phyloP scores from a whole-genome alignment of 495 filamentous ascomycete genomes.

The Parathielavia appendiculata region DNA sequence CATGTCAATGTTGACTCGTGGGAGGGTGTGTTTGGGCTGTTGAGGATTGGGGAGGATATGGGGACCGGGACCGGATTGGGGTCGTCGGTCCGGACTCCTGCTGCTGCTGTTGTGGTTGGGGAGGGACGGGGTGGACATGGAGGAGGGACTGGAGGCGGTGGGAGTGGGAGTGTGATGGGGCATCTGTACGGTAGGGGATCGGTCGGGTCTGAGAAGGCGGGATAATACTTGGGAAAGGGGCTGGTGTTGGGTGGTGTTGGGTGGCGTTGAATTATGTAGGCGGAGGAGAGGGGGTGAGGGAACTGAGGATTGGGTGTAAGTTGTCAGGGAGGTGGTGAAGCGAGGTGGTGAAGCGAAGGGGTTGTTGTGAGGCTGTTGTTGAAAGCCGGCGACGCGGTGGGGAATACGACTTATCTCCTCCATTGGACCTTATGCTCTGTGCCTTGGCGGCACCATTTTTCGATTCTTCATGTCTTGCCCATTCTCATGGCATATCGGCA shows the following conservation, averaged over 20 bases:
- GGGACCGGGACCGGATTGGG: too few relatives aligned
- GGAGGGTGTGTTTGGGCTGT: slow-evolving; percentile 30
- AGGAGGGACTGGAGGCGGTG: not conserved
- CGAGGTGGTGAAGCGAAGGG: not conserved
- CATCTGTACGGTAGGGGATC: not conserved
- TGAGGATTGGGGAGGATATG: slow-evolving; percentile 20
- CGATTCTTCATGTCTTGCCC: too few relatives aligned
- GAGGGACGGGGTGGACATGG: not conserved
- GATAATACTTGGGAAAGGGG: too few relatives aligned
- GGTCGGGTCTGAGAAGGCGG: not conserved
- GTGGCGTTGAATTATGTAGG: too few relatives aligned
- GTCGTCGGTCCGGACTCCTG: too few relatives aligned
- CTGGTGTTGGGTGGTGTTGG: too few relatives aligned
- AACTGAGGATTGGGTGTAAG: not conserved
- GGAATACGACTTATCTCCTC: too few relatives aligned
- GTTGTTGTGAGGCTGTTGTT: not conserved
- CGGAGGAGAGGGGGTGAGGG: not conserved
- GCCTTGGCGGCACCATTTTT: too few relatives aligned
- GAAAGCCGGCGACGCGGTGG: too few relatives aligned
- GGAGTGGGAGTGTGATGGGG: not conserved
- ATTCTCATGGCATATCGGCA: too few relatives aligned
- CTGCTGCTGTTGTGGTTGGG: not conserved
- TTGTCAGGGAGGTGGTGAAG: not conserved
- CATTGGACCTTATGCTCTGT: too few relatives aligned
- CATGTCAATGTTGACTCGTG: slow-evolving; percentile 38